phyloP scores from a whole-genome alignment of 2,329 filamentous ascomycete genomes.

The Trichoderma sp. region DNA sequence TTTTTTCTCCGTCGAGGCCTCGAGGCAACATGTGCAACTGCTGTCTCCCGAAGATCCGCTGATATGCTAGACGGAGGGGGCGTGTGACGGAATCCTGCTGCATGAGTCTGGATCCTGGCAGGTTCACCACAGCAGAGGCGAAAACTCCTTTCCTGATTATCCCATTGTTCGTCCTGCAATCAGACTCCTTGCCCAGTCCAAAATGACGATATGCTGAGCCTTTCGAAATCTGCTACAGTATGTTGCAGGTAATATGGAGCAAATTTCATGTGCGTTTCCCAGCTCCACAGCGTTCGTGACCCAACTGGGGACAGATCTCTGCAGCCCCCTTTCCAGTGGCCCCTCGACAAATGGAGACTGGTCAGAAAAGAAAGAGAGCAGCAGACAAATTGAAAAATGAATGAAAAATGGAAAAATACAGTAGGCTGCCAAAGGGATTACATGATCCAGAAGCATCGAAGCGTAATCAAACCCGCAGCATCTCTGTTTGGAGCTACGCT shows the following conservation, averaged over 20 bases:
- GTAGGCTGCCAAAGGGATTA: background rate
- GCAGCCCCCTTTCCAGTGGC: slow-evolving; percentile 8
- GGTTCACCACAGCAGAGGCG: background rate
- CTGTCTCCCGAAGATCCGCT: slow-evolving; percentile 14
- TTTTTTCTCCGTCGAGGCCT: background rate
- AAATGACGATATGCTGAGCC: slow-evolving; percentile 16
- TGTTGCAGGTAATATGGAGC: background rate
- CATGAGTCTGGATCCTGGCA: slow-evolving; percentile 14
- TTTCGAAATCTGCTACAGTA: background rate
- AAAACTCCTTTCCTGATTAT: background rate
- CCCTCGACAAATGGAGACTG: slow-evolving; percentile 6
- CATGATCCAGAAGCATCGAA: background rate
- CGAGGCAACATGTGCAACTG: background rate
- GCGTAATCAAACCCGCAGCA: background rate
- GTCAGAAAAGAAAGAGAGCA: background rate
- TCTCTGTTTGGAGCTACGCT: background rate
- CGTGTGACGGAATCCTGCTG: background rate
- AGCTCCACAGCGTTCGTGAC: slow-evolving; percentile 15
- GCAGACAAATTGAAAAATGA: background rate
- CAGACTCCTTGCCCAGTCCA: background rate
- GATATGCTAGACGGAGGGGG: background rate
- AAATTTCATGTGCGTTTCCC: slow-evolving; percentile 5
- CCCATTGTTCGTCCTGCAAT: background rate
- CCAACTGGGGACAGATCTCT: slow-evolving; percentile 11
- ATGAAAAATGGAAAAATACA: background rate